These are phyloP conservation scores for Ogataea glucozyma DNA, from an alignment of 805 yeast genomes.

Conservation along the genomic window DNA sequence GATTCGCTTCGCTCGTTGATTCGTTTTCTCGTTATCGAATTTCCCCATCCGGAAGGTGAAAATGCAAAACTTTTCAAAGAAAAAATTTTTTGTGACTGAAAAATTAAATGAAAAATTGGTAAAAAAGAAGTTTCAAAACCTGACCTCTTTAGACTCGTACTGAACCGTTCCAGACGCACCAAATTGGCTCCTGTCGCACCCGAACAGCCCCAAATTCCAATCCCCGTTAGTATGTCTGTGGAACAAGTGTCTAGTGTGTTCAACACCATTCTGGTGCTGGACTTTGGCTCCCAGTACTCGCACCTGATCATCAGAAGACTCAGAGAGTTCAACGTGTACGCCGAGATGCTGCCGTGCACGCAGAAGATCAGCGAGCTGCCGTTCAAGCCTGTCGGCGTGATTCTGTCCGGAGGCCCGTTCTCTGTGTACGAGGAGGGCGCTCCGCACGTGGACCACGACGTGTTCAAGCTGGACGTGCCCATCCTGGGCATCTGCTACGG, in stretches of 20 bases:
- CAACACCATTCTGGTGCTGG: constrained; percentile 96
- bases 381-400: constrained; percentile 96
- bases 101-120: too few relatives aligned
- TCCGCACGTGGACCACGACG: constrained; percentile 95
- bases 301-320: constrained; percentile 95
- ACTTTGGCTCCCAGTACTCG: constrained; percentile 97
- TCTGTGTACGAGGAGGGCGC: constrained; percentile 94
- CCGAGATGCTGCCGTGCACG: constrained; percentile 99
- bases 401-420: constrained; percentile 96
- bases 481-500: constrained; percentile 98
- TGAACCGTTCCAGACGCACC: neutral
- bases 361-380: constrained; percentile 89
- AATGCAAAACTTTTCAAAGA: too few relatives aligned
- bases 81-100: too few relatives aligned
- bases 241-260: constrained; percentile 80
- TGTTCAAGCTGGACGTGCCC: constrained; percentile 89
- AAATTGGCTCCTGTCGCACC: neutral
- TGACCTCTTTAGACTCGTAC: too few relatives aligned
- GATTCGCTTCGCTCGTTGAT: too few relatives aligned
- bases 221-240: constrained; percentile 25
- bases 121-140: too few relatives aligned
- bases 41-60: too few relatives aligned
- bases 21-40: too few relatives aligned
- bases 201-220: too few relatives aligned
- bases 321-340: constrained; percentile 96